These are phyloP conservation scores for Emmonsiellopsis sp. DNA, from an alignment of 2,329 filamentous ascomycete species.

Conservation along the genomic window DNA sequence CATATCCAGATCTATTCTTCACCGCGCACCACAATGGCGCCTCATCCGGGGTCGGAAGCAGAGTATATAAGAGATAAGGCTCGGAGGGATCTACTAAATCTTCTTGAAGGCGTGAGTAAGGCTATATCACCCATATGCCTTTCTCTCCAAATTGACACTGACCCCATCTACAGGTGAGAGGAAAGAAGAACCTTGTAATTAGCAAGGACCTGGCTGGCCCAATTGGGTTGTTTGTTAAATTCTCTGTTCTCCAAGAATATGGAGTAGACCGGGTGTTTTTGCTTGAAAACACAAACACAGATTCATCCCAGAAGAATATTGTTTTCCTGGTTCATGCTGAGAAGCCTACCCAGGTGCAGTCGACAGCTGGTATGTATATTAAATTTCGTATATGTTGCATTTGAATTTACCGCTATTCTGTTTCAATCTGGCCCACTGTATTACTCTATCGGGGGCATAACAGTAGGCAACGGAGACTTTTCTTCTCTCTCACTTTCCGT, in stretches of 20 bases:
- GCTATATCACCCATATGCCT: slow-evolving; percentile 19
- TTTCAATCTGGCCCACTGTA: not conserved
- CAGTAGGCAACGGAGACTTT: slow-evolving; percentile 52
- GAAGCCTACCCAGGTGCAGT: slow-evolving; percentile 70
- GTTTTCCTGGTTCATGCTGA: slow-evolving; percentile 89
- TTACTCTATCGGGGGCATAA: slow-evolving; percentile 37
- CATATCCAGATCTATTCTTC: not conserved
- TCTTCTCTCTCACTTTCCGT: slow-evolving; percentile 41
- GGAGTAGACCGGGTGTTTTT: slow-evolving; percentile 97
- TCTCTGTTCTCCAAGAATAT: slow-evolving; percentile 90
- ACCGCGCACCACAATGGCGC: slow-evolving; percentile 27
- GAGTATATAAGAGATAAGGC: slow-evolving; percentile 47
- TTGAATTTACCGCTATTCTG: slow-evolving; percentile 7
- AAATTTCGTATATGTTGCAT: slow-evolving; percentile 7
- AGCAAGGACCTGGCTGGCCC: slow-evolving; percentile 84
- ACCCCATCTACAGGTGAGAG: slow-evolving; percentile 61
- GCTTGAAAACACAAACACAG: slow-evolving; percentile 88
- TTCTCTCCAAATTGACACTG: slow-evolving; percentile 16
- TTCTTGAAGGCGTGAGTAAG: slow-evolving; percentile 87
- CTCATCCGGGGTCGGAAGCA: slow-evolving; percentile 34
- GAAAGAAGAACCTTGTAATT: slow-evolving; percentile 96
- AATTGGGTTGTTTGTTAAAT: slow-evolving; percentile 85
- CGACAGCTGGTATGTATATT: slow-evolving; percentile 69
- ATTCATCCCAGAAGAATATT: slow-evolving; percentile 88
- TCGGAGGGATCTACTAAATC: slow-evolving; percentile 76